These are phyloP conservation scores for Chrysoporthe austroafricana DNA, from an alignment of 2,329 filamentous ascomycete genomes.

Conservation along the genomic window DNA sequence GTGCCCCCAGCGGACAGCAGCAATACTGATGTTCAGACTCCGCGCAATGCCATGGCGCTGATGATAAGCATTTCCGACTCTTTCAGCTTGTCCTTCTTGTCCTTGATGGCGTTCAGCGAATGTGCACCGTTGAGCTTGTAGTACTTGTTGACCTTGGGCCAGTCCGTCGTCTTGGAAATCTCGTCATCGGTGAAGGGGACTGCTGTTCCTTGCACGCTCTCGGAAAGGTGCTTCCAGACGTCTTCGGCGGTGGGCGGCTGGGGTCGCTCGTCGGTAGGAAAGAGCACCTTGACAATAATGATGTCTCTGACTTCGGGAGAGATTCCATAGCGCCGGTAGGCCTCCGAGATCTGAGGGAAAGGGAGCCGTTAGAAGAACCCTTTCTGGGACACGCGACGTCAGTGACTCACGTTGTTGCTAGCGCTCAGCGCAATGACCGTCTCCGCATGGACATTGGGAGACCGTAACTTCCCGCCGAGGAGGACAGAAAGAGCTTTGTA, in stretches of 20 bases:
- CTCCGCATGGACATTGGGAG: conserved; percentile 87
- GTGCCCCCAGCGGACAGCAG: neutral
- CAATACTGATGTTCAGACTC: conserved; percentile 43
- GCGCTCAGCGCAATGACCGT: conserved; percentile 79
- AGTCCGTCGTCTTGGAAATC: conserved; percentile 64
- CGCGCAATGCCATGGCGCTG: conserved; percentile 78
- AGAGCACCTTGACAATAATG: conserved; percentile 79
- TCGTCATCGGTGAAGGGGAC: conserved; percentile 65
- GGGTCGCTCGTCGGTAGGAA: conserved; percentile 48
- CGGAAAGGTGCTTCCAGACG: conserved; percentile 62
- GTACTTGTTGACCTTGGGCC: conserved; percentile 75
- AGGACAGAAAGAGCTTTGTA: conserved; percentile 76
- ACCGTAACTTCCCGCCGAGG: conserved; percentile 66
- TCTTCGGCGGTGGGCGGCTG: conserved; percentile 49
- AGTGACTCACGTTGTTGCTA: conserved; percentile 74
- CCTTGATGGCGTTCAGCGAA: conserved; percentile 51
- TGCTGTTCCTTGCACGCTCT: conserved; percentile 64
- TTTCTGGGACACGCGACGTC: neutral
- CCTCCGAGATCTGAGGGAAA: conserved; percentile 75
- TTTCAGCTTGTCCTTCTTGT: conserved; percentile 47
- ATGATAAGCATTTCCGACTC: conserved; percentile 73
- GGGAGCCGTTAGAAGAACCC: neutral
- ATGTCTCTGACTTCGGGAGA: conserved; percentile 70
- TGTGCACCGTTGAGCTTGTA: conserved; percentile 78
- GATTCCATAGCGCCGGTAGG: conserved; percentile 88